These are phyloP conservation scores for Buxus sempervirens DNA, from an alignment of 164 flowering plant genomes.

Conservation along the genomic window DNA sequence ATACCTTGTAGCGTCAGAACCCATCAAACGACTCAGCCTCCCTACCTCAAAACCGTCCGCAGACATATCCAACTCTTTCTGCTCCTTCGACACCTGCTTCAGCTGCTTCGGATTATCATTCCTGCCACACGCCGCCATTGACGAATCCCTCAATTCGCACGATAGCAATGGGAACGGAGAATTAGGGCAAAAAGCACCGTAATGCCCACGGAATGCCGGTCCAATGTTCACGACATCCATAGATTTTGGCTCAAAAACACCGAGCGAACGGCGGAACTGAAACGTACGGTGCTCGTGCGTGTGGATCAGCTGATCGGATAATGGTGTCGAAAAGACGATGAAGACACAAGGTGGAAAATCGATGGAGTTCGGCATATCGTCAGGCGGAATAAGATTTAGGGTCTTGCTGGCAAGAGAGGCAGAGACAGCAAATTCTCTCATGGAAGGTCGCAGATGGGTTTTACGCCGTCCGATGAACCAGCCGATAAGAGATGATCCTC, in stretches of 20 bases:
- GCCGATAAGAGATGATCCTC: constrained; percentile 42
- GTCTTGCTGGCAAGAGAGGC: constrained; percentile 35
- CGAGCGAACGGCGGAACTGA: constrained; percentile 34
- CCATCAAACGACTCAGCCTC: constrained; percentile 53
- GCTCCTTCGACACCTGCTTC: constrained; percentile 38
- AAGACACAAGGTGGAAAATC: constrained; percentile 42
- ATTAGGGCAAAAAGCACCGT: constrained; percentile 58
- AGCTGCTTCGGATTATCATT: constrained; percentile 25
- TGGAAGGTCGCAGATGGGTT: constrained; percentile 68
- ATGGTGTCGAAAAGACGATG: constrained; percentile 59
- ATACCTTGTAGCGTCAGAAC: constrained; percentile 52
- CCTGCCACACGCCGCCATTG: constrained; percentile 18
- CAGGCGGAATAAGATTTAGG: constrained; percentile 17
- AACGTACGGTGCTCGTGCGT: constrained; percentile 80
- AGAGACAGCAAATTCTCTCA: constrained; percentile 53
- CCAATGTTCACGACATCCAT: constrained; percentile 70
- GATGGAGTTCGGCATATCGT: background rate
- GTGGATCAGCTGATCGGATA: constrained; percentile 48
- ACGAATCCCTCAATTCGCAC: constrained; percentile 31
- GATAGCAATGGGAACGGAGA: constrained; percentile 57
- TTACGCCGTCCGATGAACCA: constrained; percentile 76
- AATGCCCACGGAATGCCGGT: constrained; percentile 76
- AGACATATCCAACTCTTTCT: constrained; percentile 42
- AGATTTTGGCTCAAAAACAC: constrained; percentile 45
- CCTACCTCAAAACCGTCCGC: constrained; percentile 59